Conservation (phyloP, 2,329 filamentous ascomycete genomes). For the Monilinia laxa region DNA sequence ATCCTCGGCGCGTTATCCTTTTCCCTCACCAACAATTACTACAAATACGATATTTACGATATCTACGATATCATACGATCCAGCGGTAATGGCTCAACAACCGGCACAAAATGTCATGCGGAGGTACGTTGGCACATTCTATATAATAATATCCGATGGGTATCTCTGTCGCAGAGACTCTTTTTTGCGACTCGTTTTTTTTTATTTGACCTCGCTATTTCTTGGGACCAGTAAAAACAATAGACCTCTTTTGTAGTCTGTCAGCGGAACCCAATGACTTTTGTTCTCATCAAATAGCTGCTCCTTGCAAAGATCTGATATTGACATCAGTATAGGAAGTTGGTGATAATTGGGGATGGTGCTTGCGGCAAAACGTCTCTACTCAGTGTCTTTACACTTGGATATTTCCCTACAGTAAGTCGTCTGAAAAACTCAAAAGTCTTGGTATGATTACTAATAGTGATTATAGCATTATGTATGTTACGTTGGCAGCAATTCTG, state of each 20-base stretch:
- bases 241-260: constrained; percentile 3
- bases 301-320: not conserved
- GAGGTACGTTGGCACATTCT: constrained; percentile 40
- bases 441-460: constrained; percentile 35
- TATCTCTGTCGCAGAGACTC: not conserved
- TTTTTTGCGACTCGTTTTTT: not conserved
- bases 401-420: constrained; percentile 95
- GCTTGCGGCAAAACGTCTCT: constrained; percentile 98
- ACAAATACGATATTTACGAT: not conserved
- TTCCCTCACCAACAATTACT: not conserved
- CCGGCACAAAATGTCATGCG: constrained; percentile 47
- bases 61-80: constrained; percentile 22
- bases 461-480: constrained; percentile 51
- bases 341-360: constrained; percentile 96
- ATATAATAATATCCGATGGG: not conserved
- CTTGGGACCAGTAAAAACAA: not conserved
- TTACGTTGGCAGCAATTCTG: constrained; percentile 2
- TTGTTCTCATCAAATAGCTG: not conserved
- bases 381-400: constrained; percentile 94
- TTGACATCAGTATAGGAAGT: constrained; percentile 61
- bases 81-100: constrained; percentile 39
- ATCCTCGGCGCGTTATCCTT: constrained; percentile 15
- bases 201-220: constrained; percentile 13
- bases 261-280: constrained; percentile 12
- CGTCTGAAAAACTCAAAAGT: constrained; percentile 23